Evolutionary conservation across 2,329 filamentous ascomycete species (phyloP), one percentile per base, ranked within the genome.

Genomic region (Nigrograna mackinnonii): DNA sequence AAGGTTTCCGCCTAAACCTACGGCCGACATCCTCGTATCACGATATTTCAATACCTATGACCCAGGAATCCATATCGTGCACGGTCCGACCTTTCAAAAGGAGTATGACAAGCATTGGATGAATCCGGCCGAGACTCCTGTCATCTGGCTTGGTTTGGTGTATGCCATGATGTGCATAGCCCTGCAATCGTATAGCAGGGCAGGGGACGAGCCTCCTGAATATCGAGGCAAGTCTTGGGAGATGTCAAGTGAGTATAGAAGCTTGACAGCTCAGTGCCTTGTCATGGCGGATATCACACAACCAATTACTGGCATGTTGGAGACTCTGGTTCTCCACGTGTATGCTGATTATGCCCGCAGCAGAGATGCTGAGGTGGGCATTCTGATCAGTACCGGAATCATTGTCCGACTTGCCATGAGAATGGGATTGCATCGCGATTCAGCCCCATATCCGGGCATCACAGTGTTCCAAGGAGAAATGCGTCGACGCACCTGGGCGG

Each of bases 21-120:
- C 84, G 18, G 86, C 94, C n/a, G 83, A 96, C 58, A 85, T 89
- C 18, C 77, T 97, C 14, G 87, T 96, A 47, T 85, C 86, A 48
- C 84, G 92, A 46, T 99, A 95, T 64, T 96, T 97, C 75, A 92
- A 92, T 64, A 92, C 87, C 20, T 83, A 82, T 53, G 83, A 85
- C 54, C 83, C 82, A 12, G 78, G 79, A 20, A 79, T 82, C 37
- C 79, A 76, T 43, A 76, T 78, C 43, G 73, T 78, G 41, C 73
- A 77, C 44, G 85, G 85, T 0, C 91, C 91, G 9, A 91, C 89
- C 0, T 96, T 96, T 58, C 84, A 92, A 59, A 67, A 66, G 35
- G 70, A 84, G 65, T 86, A 85, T 55, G 80, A 84, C 49, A 72
- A 73, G 49, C 80, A 85, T 60, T 92, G 87, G 87, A 73, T 84